phyloP scores from a whole-genome alignment of 768 basidiomycete genomes.

The Russula abietina region DNA sequence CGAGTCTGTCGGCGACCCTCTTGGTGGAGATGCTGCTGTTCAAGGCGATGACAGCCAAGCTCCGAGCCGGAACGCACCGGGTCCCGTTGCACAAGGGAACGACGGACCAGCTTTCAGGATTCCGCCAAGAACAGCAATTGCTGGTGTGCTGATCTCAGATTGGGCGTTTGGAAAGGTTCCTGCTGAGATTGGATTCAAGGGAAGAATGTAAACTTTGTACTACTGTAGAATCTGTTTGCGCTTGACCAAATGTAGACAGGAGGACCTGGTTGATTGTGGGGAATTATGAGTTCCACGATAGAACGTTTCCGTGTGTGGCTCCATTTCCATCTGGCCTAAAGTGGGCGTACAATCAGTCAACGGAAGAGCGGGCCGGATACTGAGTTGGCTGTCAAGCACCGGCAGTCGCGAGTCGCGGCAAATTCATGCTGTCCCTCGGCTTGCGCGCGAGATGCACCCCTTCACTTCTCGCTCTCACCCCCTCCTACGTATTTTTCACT shows the following conservation, averaged over 20 bases:
- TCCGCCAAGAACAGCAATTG: constrained; percentile 74
- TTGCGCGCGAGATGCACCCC: constrained; percentile 9
- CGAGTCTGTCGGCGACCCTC: constrained; percentile 22
- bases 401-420: not conserved
- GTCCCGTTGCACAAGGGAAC: constrained; percentile 23
- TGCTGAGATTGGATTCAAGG: constrained; percentile 8
- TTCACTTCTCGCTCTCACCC: too few species aligned
- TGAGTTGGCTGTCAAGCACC: not conserved
- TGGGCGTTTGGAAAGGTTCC: constrained; percentile 63
- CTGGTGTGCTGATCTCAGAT: constrained; percentile 76
- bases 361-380: constrained; percentile 6
- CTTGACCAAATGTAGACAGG: constrained; percentile 2
- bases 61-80: constrained; percentile 23
- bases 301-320: not conserved
- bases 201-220: constrained; percentile 13
- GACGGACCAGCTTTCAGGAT: constrained; percentile 55
- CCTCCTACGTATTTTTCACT: not conserved
- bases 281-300: not conserved
- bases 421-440: constrained; percentile 18
- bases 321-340: not conserved
- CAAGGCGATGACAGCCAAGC: constrained; percentile 24
- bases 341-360: not conserved
- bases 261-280: not conserved
- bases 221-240: not conserved
- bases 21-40: constrained; percentile 31